Conservation (phyloP, 75 land plant species). For the Cunninghamia lanceolata region DNA sequence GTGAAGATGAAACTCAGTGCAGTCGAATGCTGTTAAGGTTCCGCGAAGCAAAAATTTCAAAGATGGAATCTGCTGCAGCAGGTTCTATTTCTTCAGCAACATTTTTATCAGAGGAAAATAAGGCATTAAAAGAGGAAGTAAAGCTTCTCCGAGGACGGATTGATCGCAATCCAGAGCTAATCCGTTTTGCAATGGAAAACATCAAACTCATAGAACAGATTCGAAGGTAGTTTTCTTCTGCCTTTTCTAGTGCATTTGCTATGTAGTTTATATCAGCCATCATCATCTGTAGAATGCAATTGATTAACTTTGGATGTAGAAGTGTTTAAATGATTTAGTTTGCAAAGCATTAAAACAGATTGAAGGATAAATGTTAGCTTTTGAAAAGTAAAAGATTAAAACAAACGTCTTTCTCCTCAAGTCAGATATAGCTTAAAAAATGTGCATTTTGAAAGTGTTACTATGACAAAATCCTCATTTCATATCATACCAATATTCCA, state of each 20-base stretch:
- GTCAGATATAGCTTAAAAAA: no score
- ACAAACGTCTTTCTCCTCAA: no score
- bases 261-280: neutral
- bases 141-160: slow-evolving; percentile 13
- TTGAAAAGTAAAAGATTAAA: no score
- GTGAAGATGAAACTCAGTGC: slow-evolving; percentile 22
- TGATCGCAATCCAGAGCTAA: slow-evolving; percentile 23
- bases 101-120: slow-evolving; percentile 11
- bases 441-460: no score
- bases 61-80: slow-evolving; percentile 14
- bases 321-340: neutral
- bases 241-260: neutral
- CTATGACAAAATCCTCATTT: no score
- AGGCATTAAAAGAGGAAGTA: slow-evolving; percentile 18
- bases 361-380: no score
- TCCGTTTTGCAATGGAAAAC: slow-evolving; percentile 32
- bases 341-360: neutral
- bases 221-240: neutral
- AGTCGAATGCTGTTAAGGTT: slow-evolving; percentile 11
- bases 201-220: slow-evolving; percentile 21
- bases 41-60: slow-evolving; percentile 19
- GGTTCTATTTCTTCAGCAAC: slow-evolving; percentile 5
- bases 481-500: no score
- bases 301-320: slow-evolving; percentile 2
- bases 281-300: slow-evolving; percentile 6